A percentile compares a stretch with the other conserved stretches of the same genome.
These are phyloP conservation scores for Cladosporium sp. DNA, from an alignment of 2,329 filamentous ascomycete species.

Conservation along the genomic window DNA sequence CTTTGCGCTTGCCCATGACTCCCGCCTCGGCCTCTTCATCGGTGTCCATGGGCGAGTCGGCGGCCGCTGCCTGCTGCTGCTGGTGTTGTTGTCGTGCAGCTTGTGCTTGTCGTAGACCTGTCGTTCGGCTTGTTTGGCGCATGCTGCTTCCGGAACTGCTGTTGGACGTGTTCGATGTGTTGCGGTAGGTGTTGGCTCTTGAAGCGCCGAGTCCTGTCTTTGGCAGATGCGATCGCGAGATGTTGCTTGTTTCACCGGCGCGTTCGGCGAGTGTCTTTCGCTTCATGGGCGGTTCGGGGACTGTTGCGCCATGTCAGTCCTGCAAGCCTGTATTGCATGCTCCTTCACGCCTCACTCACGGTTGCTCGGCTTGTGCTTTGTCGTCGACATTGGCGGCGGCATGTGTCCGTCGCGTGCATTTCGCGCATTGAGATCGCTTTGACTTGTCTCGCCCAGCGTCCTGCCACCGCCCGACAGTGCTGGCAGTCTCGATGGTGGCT, in stretches of 20 bases:
- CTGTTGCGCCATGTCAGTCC: conserved; percentile 33
- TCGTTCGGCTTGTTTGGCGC: conserved; percentile 47
- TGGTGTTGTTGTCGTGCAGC: conserved; percentile 16
- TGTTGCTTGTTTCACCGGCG: conserved; percentile 46
- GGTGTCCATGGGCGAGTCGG: conserved; percentile 31
- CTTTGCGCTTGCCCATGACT: conserved; percentile 44
- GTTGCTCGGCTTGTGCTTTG: conserved; percentile 55
- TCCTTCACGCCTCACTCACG: conserved; percentile 38
- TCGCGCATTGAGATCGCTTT: conserved; percentile 51
- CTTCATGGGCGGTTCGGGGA: conserved; percentile 51
- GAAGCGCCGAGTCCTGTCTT: conserved; percentile 32
- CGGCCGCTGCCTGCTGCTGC: conserved; percentile 18
- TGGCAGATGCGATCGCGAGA: conserved; percentile 29
- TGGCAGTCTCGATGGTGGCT: conserved; percentile 34
- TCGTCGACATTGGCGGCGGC: conserved; percentile 45
- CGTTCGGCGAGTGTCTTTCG: conserved; percentile 53
- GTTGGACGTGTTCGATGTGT: conserved; percentile 44
- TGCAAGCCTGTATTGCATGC: conserved; percentile 16
- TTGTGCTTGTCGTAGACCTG: conserved; percentile 32
- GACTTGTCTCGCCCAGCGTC: conserved; percentile 33
- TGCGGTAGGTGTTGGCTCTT: conserved; percentile 44
- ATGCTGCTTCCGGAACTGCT: conserved; percentile 45
- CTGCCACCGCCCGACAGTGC: conserved; percentile 20
- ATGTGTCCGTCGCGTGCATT: conserved; percentile 34
- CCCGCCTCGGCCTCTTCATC: conserved; percentile 39